A percentile compares a stretch with the other conserved stretches of the same genome.
These are phyloP conservation scores for Hygrophila difformis DNA, from an alignment of 257 asterid genomes.

Conservation along the genomic window DNA sequence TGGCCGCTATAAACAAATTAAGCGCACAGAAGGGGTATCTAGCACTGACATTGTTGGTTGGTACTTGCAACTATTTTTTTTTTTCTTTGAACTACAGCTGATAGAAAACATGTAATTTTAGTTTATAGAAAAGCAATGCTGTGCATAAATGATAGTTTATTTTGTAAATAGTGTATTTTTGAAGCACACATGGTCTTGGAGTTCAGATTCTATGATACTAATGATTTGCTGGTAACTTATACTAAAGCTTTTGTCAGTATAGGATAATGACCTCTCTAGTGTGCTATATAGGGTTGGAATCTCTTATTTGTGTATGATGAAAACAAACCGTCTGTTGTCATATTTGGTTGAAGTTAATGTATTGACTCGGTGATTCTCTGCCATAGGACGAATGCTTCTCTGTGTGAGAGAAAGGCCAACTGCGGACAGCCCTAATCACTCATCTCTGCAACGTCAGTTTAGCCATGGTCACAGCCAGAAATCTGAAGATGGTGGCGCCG, in stretches of 20 bases:
- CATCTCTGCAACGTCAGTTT: constrained; percentile 91
- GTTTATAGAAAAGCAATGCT: no score
- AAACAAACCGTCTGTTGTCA: not conserved
- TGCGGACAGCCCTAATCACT: constrained; percentile 57
- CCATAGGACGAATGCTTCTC: constrained; percentile 95
- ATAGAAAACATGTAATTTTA: constrained; percentile 2
- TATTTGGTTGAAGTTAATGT: constrained; percentile 9
- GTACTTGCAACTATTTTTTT: constrained; percentile 19
- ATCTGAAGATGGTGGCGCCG: constrained; percentile 71
- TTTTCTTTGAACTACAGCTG: constrained; percentile 8
- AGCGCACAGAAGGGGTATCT: constrained; percentile 94
- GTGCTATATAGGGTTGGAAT: not conserved
- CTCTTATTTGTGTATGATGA: not conserved
- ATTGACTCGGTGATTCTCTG: constrained; percentile 10
- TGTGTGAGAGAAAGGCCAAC: constrained; percentile 92
- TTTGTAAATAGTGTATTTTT: not conserved
- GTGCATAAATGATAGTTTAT: not conserved
- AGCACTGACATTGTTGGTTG: constrained; percentile 93
- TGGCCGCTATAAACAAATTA: constrained; percentile 90
- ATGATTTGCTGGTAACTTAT: no score
- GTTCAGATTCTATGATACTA: no score
- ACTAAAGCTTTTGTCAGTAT: no score
- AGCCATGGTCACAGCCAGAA: constrained; percentile 89
- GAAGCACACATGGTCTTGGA: no score
- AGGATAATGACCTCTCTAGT: no score